Base-by-base conservation (phyloP, 2,329 filamentous ascomycete species). In the Camillea tinctor region DNA sequence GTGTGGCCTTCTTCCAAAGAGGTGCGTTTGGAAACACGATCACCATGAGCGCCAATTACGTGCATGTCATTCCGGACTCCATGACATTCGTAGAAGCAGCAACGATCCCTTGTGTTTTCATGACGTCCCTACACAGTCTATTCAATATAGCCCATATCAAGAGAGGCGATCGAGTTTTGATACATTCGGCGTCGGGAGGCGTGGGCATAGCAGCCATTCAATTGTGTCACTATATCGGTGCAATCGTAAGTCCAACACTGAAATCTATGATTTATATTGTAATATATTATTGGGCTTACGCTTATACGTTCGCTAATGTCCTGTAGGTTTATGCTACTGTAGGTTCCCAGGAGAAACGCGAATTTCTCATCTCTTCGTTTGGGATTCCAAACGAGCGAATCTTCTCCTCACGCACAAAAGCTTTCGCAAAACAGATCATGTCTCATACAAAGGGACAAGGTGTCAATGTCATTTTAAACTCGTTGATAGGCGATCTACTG, bases 21-120 rank as follows among this genome's bases (percentile, higher is more conserved):
- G 65, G 58, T 15, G 58, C 7, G 59, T 69, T 50, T 65, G 73
- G 23, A 1, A 73, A 68, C n/a, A 55, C 59, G 8, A 36, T 64
- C 3, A n/a, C 24, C 1, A 22, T 44, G 3, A 44, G 58, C 4
- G 6, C 30, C 19, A 54, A 20, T 6, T 55, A 61, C 20, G 52
- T 55, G 0, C 56, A 67, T 20, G 21, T 58, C 17, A 76, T 79
- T 24, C 73, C 74, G 1, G 66, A 70, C 15, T 51, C n/a, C 9
- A 67, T 77, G 68, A 65, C 52, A 6, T 76, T 73, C 24, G 70
- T 71, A 23, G 69, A 73, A 1, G 75, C 72, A 1, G 71, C 73
- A 2, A 72, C 74, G 0, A 64, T 77, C 17, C 69, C 71, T 1
- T n/a, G 68, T 1, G 69, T 72, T 1, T 75, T 67, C 59, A 13